A percentile compares a stretch with the other conserved stretches of the same genome.
Evolutionary conservation across 768 basidiomycete genomes (phyloP).

Genomic region (Dentipellis sp.): DNA sequence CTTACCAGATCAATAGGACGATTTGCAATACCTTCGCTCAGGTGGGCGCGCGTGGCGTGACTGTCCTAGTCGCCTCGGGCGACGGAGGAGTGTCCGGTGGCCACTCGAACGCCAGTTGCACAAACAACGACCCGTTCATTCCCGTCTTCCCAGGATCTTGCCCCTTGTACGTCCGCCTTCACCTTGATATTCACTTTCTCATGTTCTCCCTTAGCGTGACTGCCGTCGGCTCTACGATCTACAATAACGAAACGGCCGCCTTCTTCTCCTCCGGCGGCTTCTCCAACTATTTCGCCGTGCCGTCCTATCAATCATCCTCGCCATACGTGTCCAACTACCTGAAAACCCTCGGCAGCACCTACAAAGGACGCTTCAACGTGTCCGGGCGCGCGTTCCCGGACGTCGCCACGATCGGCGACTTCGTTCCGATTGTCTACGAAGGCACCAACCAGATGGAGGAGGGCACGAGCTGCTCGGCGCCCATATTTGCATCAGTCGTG

Average conservation of each 20-base stretch:
- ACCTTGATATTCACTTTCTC: slow-evolving; percentile 4
- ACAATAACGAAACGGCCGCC: slow-evolving; percentile 16
- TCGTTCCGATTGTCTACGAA: neutral
- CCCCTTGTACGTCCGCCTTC: slow-evolving; percentile 23
- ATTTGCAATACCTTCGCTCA: slow-evolving; percentile 9
- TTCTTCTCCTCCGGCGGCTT: slow-evolving; percentile 16
- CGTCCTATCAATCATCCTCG: slow-evolving; percentile 9
- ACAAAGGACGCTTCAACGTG: slow-evolving; percentile 12
- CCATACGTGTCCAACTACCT: slow-evolving; percentile 4
- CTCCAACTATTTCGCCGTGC: slow-evolving; percentile 13
- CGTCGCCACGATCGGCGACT: slow-evolving; percentile 1
- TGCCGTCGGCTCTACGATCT: slow-evolving; percentile 56
- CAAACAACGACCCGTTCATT: slow-evolving; percentile 38
- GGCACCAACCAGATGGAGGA: slow-evolving; percentile 12
- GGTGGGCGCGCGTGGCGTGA: slow-evolving; percentile 56
- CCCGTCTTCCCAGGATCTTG: slow-evolving; percentile 50
- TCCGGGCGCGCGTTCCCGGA: slow-evolving; percentile 17
- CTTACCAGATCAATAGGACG: neutral
- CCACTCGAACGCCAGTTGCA: slow-evolving; percentile 48
- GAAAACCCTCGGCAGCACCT: slow-evolving; percentile 1
- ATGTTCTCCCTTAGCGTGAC: slow-evolving; percentile 41
- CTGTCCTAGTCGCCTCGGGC: slow-evolving; percentile 59
- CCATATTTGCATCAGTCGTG: slow-evolving; percentile 25
- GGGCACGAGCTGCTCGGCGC: slow-evolving; percentile 26
- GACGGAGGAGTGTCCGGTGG: slow-evolving; percentile 65